These are phyloP conservation scores for Amanita polypyramis DNA, from an alignment of 768 basidiomycete genomes.

Conservation along the genomic window DNA sequence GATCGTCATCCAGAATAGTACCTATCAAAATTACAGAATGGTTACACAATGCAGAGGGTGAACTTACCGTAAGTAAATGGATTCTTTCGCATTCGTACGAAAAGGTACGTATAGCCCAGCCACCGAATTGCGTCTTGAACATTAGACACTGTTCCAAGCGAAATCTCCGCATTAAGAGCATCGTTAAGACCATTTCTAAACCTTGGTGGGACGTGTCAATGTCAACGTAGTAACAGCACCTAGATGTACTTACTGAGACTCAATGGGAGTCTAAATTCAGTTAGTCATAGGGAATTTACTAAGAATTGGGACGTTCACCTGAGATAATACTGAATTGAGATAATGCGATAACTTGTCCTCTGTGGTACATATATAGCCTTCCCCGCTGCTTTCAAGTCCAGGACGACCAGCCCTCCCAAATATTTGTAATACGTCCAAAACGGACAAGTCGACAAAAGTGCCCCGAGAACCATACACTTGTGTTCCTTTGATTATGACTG, in stretches of 20 bases:
- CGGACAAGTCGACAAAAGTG: conserved; percentile 83
- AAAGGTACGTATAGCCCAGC: conserved; percentile 96
- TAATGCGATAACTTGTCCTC: conserved; percentile 90
- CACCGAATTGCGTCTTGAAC: conserved; percentile 82
- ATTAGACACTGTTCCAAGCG: conserved; percentile 88
- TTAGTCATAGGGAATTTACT: conserved; percentile 1
- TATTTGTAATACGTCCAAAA: conserved; percentile 93
- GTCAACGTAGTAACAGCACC: not conserved
- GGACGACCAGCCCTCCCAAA: conserved; percentile 94
- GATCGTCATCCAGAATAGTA: conserved; percentile 61
- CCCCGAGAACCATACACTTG: conserved; percentile 89
- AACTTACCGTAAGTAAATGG: conserved; percentile 73
- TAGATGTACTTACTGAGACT: conserved; percentile 64
- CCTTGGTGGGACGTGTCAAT: conserved; percentile 21
- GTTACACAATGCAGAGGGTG: not conserved
- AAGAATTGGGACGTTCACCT: conserved; percentile 35
- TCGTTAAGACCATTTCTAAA: conserved; percentile 83
- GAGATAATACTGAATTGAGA: conserved; percentile 77
- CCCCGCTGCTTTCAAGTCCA: conserved; percentile 83
- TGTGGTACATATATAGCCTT: conserved; percentile 94
- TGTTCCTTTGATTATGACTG: conserved; percentile 95
- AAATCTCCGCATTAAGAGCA: conserved; percentile 89
- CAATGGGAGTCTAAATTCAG: conserved; percentile 71
- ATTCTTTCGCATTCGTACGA: conserved; percentile 89
- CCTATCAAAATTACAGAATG: conserved; percentile 32